Conservation (phyloP, 305 asterid species). For the Fraxinus latifolia region DNA sequence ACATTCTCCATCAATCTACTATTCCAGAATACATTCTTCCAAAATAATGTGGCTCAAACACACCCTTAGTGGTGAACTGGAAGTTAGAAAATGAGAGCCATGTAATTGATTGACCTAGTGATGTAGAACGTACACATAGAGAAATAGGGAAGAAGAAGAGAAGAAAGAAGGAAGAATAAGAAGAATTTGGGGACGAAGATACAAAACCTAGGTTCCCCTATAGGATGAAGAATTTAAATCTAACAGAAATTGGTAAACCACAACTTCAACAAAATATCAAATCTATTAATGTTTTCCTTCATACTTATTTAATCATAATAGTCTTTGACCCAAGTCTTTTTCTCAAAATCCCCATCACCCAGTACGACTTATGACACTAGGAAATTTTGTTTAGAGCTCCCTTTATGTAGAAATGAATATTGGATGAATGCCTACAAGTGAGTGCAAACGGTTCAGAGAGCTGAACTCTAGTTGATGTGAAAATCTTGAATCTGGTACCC, state of each 20-base stretch:
- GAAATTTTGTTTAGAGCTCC: not conserved
- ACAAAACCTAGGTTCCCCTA: no score
- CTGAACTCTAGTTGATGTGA: not conserved
- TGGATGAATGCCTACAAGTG: not conserved
- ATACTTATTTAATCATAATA: not conserved
- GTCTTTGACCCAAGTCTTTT: not conserved
- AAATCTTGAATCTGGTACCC: not conserved
- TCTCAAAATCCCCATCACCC: not conserved
- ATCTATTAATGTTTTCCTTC: not conserved
- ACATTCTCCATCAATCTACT: no score
- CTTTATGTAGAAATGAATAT: not conserved
- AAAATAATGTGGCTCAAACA: no score
- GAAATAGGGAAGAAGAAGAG: not conserved
- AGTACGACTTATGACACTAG: not conserved
- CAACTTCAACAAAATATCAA: not conserved
- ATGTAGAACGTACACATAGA: not conserved
- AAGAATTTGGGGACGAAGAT: not conserved
- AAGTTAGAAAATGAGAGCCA: not conserved
- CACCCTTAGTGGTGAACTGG: not conserved
- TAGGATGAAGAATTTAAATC: not conserved
- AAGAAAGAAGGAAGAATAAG: not conserved
- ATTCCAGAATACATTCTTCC: no score
- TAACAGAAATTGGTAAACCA: not conserved
- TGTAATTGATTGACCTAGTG: not conserved
- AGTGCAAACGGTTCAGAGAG: not conserved